A percentile compares a stretch with the other conserved stretches of the same genome.
Conservation (phyloP, 768 basidiomycete genomes). For the Trametes coccinea region DNA sequence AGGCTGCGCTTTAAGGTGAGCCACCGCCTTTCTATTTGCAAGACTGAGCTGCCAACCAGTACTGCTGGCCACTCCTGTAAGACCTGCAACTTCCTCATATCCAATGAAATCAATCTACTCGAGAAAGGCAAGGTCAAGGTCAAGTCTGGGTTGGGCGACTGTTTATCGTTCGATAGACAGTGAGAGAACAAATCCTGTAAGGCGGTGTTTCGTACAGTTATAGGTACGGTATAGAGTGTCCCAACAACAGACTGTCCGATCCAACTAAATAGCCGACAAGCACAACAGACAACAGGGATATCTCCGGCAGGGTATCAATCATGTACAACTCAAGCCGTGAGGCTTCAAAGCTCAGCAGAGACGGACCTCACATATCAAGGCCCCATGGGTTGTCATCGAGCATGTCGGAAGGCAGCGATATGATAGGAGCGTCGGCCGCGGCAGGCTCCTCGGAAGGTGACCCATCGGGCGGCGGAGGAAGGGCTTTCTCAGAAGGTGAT, state of each 20-base stretch:
- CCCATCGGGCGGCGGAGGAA: background rate
- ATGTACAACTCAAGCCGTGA: background rate
- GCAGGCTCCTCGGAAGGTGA: background rate
- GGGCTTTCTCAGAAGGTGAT: background rate
- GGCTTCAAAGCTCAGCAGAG: background rate
- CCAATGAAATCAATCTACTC: no score
- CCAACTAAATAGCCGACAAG: background rate
- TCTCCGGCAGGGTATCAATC: background rate
- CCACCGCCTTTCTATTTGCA: no score
- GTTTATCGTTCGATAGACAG: no score
- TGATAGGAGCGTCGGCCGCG: background rate
- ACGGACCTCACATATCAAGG: background rate
- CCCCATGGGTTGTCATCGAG: slow-evolving; percentile 9
- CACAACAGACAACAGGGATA: background rate
- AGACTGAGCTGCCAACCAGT: no score
- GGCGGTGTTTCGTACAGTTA: background rate
- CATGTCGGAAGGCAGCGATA: background rate
- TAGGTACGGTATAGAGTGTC: background rate
- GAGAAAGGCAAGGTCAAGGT: no score
- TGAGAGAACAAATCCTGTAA: no score
- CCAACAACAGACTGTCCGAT: background rate
- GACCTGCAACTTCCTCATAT: no score
- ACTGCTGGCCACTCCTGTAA: no score
- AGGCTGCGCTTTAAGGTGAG: no score
- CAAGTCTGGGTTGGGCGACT: no score